These are phyloP conservation scores for Phlebopus sp. DNA, from an alignment of 1,284 basidiomycete genomes.

Conservation along the genomic window DNA sequence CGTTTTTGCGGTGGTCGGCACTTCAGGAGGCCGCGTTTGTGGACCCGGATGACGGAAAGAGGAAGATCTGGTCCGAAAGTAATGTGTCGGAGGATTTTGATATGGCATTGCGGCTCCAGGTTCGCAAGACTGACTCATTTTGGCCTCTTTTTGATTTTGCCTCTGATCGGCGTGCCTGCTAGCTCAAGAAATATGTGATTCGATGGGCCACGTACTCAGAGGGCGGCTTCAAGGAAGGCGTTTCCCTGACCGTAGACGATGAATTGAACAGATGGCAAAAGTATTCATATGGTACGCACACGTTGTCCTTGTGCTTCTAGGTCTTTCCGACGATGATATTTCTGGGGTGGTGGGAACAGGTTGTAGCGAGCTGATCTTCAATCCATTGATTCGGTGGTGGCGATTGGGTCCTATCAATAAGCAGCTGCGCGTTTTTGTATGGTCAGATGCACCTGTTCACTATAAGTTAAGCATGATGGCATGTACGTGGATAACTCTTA, in stretches of 20 bases:
- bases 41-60: conserved; percentile 58
- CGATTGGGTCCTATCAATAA: conserved; percentile 67
- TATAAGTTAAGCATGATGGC: conserved; percentile 76
- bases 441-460: conserved; percentile 69
- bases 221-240: conserved; percentile 80
- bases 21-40: conserved; percentile 73
- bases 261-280: conserved; percentile 82
- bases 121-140: neutral
- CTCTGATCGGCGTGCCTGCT: neutral
- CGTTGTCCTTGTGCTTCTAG: neutral
- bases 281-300: conserved; percentile 67
- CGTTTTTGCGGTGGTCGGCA: conserved; percentile 78
- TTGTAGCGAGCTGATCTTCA: conserved; percentile 75
- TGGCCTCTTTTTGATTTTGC: too few relatives aligned
- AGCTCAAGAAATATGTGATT: conserved; percentile 68
- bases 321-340: conserved; percentile 1
- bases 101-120: conserved; percentile 64
- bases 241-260: conserved; percentile 73
- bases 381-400: conserved; percentile 70
- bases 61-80: conserved; percentile 76
- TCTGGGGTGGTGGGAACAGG: conserved; percentile 32
- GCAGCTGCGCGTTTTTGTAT: conserved; percentile 69
- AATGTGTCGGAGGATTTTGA: conserved; percentile 86
- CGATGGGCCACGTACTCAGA: conserved; percentile 81
- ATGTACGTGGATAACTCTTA: conserved; percentile 47